Conservation (phyloP, 2,329 filamentous ascomycete species). For the Neofusicoccum kwambonambiense region DNA sequence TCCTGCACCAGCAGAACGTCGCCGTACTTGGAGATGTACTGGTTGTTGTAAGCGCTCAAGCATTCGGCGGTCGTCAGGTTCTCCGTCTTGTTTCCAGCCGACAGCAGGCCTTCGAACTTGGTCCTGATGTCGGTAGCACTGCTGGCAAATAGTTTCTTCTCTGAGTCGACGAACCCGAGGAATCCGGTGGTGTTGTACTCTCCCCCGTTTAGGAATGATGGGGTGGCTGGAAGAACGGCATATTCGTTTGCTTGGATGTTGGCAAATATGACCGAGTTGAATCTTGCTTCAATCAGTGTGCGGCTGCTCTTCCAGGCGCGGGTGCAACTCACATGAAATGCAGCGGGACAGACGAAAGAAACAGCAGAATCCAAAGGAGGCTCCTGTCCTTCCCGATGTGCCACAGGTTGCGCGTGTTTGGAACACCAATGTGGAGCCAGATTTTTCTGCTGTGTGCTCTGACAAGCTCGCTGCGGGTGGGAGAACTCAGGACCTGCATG, state of each 20-base stretch:
- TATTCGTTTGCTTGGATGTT: conserved; percentile 9
- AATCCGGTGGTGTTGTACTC: background rate
- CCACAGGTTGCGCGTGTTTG: conserved; percentile 41
- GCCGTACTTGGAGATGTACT: background rate
- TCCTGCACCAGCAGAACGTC: background rate
- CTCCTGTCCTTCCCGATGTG: conserved; percentile 24
- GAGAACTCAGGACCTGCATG: conserved; percentile 53
- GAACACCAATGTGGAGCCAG: conserved; percentile 49
- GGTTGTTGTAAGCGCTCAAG: background rate
- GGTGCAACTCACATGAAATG: conserved; percentile 35
- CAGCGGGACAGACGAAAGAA: conserved; percentile 35
- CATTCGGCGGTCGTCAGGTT: background rate
- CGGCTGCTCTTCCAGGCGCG: too few species aligned
- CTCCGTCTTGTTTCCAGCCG: background rate
- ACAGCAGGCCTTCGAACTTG: background rate
- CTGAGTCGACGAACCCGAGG: background rate
- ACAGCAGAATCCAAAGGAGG: conserved; percentile 25
- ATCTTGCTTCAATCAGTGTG: background rate
- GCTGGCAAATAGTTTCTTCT: background rate
- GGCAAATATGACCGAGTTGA: conserved; percentile 8
- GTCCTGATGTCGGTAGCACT: background rate
- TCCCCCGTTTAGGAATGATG: background rate
- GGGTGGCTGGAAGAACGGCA: background rate
- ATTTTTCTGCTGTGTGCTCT: conserved; percentile 42
- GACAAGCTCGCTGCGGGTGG: conserved; percentile 51